Base-by-base conservation (phyloP, 257 asterid genomes). In the Fraxinus anomala region DNA sequence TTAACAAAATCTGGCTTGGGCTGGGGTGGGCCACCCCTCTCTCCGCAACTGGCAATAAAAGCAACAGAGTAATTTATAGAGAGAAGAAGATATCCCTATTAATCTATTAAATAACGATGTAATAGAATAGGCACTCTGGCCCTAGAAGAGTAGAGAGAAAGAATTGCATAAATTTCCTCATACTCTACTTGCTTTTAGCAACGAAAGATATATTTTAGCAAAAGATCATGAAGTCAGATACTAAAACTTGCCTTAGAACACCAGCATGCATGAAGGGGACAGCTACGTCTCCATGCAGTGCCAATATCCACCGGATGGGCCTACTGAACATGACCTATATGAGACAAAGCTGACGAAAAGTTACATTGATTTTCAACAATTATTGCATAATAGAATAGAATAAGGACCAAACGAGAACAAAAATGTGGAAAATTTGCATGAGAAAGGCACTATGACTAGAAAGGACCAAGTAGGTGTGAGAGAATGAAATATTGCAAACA, bases 291-390 rank as follows among this genome's bases (percentile, higher is more conserved):
- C 99, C 99, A 73, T 91, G 97, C 72, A 93, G 89, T 17, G 97
- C 97, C 87, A 95, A 86, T 83, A 95, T 87, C 99, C 99, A 95
- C 82, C 99, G 90, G 78, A 95, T 85, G 75, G 99, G 99, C 80
- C 99, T 88, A 86, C 99, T 95, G 86, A 95, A 95, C 83, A 90
- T 83, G 82, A 90, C 89, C 99, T 95, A 84, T 70, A 69, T 75
- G 40, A 77, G 44, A 81, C 63, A 59, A 70, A 47, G 63, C 17
- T 3, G 37, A 73, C 26, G 56, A 76, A 54, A 77, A 73, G 72
- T 30, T 12, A 67, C 7, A 23, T 42, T 69, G 71, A 30, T 54
- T 75, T 66, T 80, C 70, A 76, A 61, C 40, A 76, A 72, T 37
- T 61, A 72, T 23, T 19, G 33, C 76, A 71, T 28, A 40, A 56